phyloP scores from a whole-genome alignment of 176 grass and related monocot genomes.

The Triticum dicoccoides region DNA sequence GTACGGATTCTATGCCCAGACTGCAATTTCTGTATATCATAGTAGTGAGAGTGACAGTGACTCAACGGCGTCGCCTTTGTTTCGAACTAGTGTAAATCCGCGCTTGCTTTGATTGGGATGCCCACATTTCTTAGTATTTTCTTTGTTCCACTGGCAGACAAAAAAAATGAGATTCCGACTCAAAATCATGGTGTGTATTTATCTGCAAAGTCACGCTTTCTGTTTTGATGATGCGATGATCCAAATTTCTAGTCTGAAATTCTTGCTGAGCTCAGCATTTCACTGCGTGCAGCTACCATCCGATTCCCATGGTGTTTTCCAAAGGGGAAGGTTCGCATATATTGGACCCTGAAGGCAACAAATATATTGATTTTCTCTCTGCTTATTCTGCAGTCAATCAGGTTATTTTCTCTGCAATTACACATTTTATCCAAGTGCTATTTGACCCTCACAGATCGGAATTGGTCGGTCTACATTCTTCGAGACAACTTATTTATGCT shows the following conservation, averaged over 20 bases:
- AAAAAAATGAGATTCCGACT: not conserved
- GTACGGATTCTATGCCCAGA: not conserved
- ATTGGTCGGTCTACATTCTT: not conserved
- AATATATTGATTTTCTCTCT: slow-evolving; percentile 93
- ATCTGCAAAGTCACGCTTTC: not conserved
- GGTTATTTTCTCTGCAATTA: slow-evolving; percentile 31
- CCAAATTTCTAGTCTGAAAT: not conserved
- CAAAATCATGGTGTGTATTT: not conserved
- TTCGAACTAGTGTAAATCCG: not conserved
- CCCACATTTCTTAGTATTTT: not conserved
- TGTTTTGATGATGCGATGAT: not conserved
- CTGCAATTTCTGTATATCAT: not conserved
- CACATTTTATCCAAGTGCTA: not conserved
- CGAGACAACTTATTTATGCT: not conserved
- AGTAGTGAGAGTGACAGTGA: not conserved
- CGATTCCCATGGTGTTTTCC: slow-evolving; percentile 91
- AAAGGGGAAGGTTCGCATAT: slow-evolving; percentile 74
- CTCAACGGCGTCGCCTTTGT: not conserved
- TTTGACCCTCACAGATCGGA: not conserved
- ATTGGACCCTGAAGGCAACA: slow-evolving; percentile 95
- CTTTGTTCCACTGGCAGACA: not conserved
- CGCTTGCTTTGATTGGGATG: not conserved
- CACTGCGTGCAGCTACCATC: slow-evolving; percentile 72
- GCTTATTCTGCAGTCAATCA: slow-evolving; percentile 98
- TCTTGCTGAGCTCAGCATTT: not conserved